phyloP scores from a whole-genome alignment of 1,139 yeast species.

The Yamadazyma atlantica region DNA sequence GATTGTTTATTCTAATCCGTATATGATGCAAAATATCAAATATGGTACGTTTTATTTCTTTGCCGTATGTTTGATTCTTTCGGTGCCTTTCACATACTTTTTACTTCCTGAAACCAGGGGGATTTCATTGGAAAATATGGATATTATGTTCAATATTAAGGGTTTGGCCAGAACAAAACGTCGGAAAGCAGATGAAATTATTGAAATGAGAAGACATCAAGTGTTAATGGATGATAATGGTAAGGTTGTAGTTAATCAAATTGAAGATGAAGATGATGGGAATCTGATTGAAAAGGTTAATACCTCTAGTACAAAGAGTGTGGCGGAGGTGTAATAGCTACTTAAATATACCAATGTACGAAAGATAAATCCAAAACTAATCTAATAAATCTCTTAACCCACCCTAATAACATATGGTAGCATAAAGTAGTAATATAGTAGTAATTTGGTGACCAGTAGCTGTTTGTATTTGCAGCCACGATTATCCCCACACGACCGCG shows the following conservation, averaged over 20 bases:
- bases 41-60: constrained; percentile 45
- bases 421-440: too few relatives aligned
- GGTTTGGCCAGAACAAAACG: constrained; percentile 19
- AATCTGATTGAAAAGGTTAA: constrained; percentile 10
- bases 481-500: constrained; percentile 1
- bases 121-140: constrained; percentile 47
- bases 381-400: too few relatives aligned
- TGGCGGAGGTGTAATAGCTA: not conserved
- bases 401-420: too few relatives aligned
- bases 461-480: too few relatives aligned
- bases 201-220: constrained; percentile 8
- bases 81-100: constrained; percentile 37
- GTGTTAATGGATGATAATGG: constrained; percentile 8
- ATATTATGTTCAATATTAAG: constrained; percentile 30
- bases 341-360: too few relatives aligned
- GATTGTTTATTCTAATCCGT: constrained; percentile 43
- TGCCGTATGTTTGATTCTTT: constrained; percentile 35
- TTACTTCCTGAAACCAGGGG: constrained; percentile 43
- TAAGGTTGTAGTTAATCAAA: constrained; percentile 5
- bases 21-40: constrained; percentile 38
- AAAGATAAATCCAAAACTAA: too few relatives aligned
- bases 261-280: constrained; percentile 7
- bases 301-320: constrained; percentile 7
- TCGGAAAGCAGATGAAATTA: constrained; percentile 10
- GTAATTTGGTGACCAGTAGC: too few relatives aligned